These are phyloP conservation scores for Solanum hybrid DNA, from an alignment of 305 asterid species.

Conservation along the genomic window DNA sequence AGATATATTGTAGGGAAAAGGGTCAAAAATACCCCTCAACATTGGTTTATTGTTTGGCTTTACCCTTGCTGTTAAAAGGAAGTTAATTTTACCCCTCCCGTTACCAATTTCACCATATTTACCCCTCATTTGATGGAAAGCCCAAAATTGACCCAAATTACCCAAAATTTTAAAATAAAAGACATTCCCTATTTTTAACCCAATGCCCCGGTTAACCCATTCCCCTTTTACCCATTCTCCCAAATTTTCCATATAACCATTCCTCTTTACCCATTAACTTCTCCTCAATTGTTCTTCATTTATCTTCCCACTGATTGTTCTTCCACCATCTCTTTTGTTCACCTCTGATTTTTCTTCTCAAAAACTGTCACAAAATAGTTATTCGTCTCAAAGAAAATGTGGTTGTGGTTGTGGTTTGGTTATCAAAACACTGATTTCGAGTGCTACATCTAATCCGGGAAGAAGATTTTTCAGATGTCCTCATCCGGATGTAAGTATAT, in stretches of 20 bases:
- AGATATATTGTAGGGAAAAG: background rate
- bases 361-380: background rate
- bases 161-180: background rate
- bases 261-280: background rate
- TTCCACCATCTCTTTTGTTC: background rate
- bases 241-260: too few relatives aligned
- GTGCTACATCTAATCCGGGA: background rate
- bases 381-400: background rate
- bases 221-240: background rate
- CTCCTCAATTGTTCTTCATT: background rate
- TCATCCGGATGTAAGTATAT: background rate
- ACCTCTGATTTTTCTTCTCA: background rate
- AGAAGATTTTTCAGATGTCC: background rate
- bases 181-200: background rate
- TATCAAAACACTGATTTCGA: background rate
- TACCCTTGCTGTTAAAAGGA: background rate
- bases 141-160: background rate
- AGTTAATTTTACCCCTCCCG: background rate
- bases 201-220: background rate
- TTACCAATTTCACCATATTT: too few relatives aligned
- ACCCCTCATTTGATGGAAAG: background rate
- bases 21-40: background rate
- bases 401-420: too few relatives aligned
- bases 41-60: background rate
- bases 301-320: background rate